These are phyloP conservation scores for Boletus mariae DNA, from an alignment of 1,284 basidiomycete species.

Conservation along the genomic window DNA sequence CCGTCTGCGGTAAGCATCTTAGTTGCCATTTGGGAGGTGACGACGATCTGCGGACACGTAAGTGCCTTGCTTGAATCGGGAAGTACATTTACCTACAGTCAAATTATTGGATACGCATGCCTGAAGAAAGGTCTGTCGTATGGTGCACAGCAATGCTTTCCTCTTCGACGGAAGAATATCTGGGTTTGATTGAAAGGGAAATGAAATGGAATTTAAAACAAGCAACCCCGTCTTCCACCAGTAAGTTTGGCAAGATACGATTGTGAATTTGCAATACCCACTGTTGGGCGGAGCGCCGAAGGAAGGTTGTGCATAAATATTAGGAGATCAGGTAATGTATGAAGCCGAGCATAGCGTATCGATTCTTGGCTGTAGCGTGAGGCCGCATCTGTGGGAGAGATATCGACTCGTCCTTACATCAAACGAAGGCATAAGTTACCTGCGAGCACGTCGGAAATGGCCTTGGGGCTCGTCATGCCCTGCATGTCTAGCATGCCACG, in stretches of 20 bases:
- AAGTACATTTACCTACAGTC: conserved; percentile 40
- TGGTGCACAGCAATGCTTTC: conserved; percentile 44
- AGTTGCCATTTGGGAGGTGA: conserved; percentile 66
- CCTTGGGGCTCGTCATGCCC: conserved; percentile 55
- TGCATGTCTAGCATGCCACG: conserved; percentile 47
- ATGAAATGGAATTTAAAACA: conserved; percentile 63
- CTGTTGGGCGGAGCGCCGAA: conserved; percentile 43
- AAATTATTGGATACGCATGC: conserved; percentile 47
- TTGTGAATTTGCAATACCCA: conserved; percentile 30
- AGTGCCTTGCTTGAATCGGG: conserved; percentile 1
- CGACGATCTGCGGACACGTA: conserved; percentile 45
- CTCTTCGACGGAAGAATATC: conserved; percentile 38
- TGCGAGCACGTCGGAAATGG: conserved; percentile 41
- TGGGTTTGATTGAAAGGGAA: conserved; percentile 53
- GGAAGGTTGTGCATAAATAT: conserved; percentile 55
- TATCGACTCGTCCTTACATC: conserved; percentile 6
- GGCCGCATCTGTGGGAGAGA: conserved; percentile 24
- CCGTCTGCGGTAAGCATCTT: conserved; percentile 63
- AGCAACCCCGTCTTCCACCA: conserved; percentile 47
- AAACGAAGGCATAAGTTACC: conserved; percentile 34
- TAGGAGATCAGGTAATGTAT: conserved; percentile 53
- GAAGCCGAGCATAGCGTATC: conserved; percentile 34
- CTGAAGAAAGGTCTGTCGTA: conserved; percentile 52
- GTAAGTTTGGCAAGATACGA: conserved; percentile 12
- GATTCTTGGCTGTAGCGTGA: conserved; percentile 20